These are phyloP conservation scores for Corniculantispora saksenae DNA, from an alignment of 2,329 filamentous ascomycete species.

Conservation along the genomic window DNA sequence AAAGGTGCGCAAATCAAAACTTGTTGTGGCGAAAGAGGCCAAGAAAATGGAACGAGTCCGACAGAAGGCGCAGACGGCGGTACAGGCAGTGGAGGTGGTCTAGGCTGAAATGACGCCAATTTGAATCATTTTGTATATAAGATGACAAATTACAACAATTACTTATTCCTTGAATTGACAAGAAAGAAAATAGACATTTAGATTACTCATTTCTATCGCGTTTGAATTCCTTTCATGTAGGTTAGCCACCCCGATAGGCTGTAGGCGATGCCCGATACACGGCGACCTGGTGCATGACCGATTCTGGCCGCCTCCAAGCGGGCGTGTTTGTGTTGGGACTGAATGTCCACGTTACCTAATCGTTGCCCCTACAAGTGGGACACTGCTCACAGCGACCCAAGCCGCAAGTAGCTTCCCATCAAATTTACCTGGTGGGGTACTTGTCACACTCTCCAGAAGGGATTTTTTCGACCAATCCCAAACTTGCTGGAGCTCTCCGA, in stretches of 20 bases:
- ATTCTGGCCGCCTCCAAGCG: constrained; percentile 17
- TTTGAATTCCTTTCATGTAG: neutral
- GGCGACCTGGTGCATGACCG: neutral
- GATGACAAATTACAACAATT: neutral
- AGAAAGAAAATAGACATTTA: neutral
- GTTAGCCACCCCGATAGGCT: neutral
- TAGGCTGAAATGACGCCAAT: neutral
- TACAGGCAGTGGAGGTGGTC: constrained; percentile 21
- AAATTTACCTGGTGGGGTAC: constrained; percentile 13
- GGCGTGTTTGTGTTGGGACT: constrained; percentile 11
- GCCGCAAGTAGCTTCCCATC: neutral
- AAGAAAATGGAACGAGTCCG: constrained; percentile 42
- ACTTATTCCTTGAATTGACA: neutral
- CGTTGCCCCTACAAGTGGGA: constrained; percentile 6
- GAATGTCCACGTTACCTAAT: constrained; percentile 17
- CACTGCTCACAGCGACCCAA: neutral
- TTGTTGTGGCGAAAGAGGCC: constrained; percentile 50
- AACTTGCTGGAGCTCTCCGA: constrained; percentile 23
- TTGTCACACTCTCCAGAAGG: neutral
- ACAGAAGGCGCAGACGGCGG: constrained; percentile 35
- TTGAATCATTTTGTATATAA: constrained; percentile 1
- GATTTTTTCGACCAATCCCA: constrained; percentile 16
- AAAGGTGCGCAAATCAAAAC: constrained; percentile 66
- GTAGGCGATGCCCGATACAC: constrained; percentile 2
- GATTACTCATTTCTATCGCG: neutral